Evolutionary conservation across 805 yeast species (phyloP).

Genomic region (Martiniozyma abietophila): DNA sequence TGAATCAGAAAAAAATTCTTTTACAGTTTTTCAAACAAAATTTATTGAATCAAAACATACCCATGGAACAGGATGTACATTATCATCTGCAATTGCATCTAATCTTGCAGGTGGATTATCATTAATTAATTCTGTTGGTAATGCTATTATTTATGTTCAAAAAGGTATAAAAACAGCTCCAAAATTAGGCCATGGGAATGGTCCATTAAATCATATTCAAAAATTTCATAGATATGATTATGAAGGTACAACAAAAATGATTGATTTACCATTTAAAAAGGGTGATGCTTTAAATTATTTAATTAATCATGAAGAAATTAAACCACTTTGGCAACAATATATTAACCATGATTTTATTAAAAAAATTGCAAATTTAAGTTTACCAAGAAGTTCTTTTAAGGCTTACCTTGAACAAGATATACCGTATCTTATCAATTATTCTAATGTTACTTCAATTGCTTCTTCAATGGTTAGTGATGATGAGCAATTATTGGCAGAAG

Average conservation of each 20-base stretch:
- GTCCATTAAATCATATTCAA: conserved; percentile 64
- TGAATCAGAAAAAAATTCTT: neutral
- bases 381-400: conserved; percentile 42
- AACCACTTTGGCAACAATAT: conserved; percentile 48
- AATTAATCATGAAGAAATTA: conserved; percentile 45
- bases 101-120: conserved; percentile 50
- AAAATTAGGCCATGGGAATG: conserved; percentile 31
- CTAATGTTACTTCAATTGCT: conserved; percentile 54
- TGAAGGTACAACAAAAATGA: neutral
- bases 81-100: conserved; percentile 73
- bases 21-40: conserved; percentile 5
- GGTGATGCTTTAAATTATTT: conserved; percentile 38
- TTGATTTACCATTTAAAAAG: conserved; percentile 16
- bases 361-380: conserved; percentile 40
- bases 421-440: conserved; percentile 59
- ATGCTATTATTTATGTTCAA: conserved; percentile 58
- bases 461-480: conserved; percentile 52
- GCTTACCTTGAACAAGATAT: conserved; percentile 50
- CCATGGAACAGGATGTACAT: conserved; percentile 90
- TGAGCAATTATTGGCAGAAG: conserved; percentile 40
- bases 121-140: conserved; percentile 40
- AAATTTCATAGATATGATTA: conserved; percentile 2
- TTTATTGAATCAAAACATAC: conserved; percentile 31
- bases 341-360: conserved; percentile 53
- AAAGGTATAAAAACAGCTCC: conserved; percentile 44